A percentile compares a stretch with the other conserved stretches of the same genome.
Evolutionary conservation across 495 filamentous ascomycete species (phyloP).

Genomic region (Podospora comata): DNA sequence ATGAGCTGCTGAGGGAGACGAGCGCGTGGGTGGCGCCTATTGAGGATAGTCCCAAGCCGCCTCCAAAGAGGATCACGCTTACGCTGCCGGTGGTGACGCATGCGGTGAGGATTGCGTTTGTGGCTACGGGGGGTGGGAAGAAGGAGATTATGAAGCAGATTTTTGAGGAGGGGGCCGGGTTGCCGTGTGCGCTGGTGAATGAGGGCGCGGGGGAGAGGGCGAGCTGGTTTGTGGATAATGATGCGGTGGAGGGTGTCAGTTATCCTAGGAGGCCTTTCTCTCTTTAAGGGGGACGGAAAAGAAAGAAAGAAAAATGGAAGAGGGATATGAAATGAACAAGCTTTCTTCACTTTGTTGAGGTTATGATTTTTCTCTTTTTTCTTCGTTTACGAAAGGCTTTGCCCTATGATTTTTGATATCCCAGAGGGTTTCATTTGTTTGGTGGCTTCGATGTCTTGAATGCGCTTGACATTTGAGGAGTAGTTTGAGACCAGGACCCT

Average conservation of each 20-base stretch:
- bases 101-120: conserved; percentile 78
- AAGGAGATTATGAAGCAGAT: conserved; percentile 88
- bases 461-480: neutral
- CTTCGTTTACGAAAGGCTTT: neutral
- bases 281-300: neutral
- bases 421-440: neutral
- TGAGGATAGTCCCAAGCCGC: conserved; percentile 91
- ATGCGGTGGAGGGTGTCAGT: conserved; percentile 76
- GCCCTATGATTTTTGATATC: neutral
- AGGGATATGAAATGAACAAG: neutral
- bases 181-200: conserved; percentile 88
- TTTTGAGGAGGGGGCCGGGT: conserved; percentile 60
- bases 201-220: conserved; percentile 75
- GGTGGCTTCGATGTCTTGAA: neutral
- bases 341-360: neutral
- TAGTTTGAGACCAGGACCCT: neutral
- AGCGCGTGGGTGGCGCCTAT: conserved; percentile 91
- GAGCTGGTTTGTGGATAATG: conserved; percentile 89
- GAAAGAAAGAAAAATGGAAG: neutral
- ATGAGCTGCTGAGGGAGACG: conserved; percentile 79
- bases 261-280: conserved; percentile 51
- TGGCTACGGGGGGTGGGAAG: conserved; percentile 86
- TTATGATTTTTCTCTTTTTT: neutral
- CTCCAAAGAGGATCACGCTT: conserved; percentile 83
- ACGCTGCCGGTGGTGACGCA: conserved; percentile 86